Percentiles rank a stretch among this genome's conserved stretches.
These are phyloP conservation scores for Mrakia frigida DNA, from an alignment of 768 basidiomycete species.

Conservation along the genomic window DNA sequence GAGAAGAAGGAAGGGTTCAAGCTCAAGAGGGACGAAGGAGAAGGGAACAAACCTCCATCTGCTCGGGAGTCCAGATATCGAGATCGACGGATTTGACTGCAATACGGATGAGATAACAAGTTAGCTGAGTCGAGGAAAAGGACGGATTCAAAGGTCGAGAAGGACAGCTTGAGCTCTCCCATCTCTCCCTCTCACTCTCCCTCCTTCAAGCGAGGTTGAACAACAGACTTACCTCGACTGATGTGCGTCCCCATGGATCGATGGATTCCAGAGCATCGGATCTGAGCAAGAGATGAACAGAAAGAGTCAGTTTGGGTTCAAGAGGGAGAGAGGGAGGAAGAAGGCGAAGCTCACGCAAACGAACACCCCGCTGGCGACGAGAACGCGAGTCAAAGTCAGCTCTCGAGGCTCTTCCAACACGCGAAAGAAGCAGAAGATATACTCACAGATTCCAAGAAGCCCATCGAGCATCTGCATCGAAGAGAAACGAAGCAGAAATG, in stretches of 20 bases:
- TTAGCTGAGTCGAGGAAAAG: not conserved
- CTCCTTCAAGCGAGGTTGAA: not conserved
- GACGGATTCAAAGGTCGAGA: not conserved
- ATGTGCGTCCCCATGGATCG: slow-evolving; percentile 98
- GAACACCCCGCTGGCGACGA: slow-evolving; percentile 67
- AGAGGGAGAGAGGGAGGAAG: slow-evolving; percentile 40
- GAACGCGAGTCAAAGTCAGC: slow-evolving; percentile 11
- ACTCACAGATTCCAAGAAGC: slow-evolving; percentile 91
- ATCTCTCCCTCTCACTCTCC: not conserved
- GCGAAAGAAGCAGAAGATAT: not conserved
- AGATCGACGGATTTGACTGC: slow-evolving; percentile 91
- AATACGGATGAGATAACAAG: not conserved
- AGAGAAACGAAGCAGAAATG: not conserved
- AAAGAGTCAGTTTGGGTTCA: too few species aligned
- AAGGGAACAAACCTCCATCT: slow-evolving; percentile 69
- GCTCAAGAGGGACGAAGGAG: not conserved
- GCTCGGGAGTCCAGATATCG: slow-evolving; percentile 95
- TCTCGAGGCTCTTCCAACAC: not conserved
- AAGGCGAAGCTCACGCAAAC: slow-evolving; percentile 52
- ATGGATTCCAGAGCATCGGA: slow-evolving; percentile 95
- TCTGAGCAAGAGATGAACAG: slow-evolving; percentile 9
- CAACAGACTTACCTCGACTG: slow-evolving; percentile 54
- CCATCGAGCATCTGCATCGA: slow-evolving; percentile 85
- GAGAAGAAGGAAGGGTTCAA: slow-evolving; percentile 9
- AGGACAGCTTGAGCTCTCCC: not conserved